Evolutionary conservation across 2,329 filamentous ascomycete species (phyloP).

Genomic region (Fusarium proliferatum): DNA sequence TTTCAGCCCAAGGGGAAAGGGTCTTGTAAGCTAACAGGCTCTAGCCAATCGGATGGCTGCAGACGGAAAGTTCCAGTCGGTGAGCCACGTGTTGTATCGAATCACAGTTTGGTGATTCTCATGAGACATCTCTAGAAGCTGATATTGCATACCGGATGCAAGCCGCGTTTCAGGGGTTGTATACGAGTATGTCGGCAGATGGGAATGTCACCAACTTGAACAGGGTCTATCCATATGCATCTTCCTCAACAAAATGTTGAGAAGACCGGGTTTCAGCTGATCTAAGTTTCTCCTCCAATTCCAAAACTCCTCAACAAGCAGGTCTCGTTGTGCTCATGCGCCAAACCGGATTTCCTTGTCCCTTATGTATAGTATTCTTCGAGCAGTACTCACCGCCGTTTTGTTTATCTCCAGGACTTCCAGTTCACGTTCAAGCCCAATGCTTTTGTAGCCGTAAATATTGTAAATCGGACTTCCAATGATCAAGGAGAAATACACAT

Average conservation of each 20-base stretch:
- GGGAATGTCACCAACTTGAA: background rate
- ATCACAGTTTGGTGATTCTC: background rate
- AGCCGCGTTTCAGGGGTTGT: background rate
- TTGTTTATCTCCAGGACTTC: accelerated
- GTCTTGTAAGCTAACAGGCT: background rate
- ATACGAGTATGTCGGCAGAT: background rate
- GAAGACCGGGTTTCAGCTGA: background rate
- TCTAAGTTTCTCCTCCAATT: background rate
- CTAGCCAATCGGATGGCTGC: background rate
- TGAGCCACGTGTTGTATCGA: background rate
- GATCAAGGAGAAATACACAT: no score
- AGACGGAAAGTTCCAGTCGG: no score
- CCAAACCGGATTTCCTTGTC: background rate
- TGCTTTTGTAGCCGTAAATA: accelerated
- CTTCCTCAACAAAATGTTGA: background rate
- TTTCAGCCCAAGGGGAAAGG: background rate
- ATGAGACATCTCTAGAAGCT: no score
- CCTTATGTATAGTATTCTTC: background rate
- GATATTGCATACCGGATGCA: background rate
- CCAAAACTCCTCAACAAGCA: background rate
- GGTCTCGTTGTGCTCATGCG: background rate
- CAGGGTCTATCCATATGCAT: background rate
- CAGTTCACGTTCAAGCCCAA: background rate
- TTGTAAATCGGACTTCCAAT: accelerated
- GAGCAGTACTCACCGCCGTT: background rate